Base-by-base conservation (phyloP, 2,329 filamentous ascomycete species). In the Beauveria bassiana region DNA sequence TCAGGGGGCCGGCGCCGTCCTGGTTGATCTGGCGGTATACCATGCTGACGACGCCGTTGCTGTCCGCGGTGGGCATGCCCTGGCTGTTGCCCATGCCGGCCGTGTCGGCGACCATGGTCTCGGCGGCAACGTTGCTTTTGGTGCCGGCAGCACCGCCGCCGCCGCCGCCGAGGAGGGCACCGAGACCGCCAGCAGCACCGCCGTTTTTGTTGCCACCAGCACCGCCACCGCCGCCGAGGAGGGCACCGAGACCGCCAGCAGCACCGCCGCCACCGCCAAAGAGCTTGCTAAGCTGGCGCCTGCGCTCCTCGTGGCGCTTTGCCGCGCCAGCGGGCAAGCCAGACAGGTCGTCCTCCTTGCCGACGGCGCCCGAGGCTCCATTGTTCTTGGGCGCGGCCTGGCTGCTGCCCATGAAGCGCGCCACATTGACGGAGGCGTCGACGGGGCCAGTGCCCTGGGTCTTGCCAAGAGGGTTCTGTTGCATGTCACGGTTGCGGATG, bases 1-100 rank as follows among this genome's bases (percentile, higher is more conserved):
- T 80, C 53, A 89, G 74, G 1, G 85, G 85, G 2, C 86, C 86
- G 0, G 86, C 86, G 24, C 86, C 86, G 67, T 89, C 86, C 72
- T 88, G 86, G 79, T 89, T 89, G 75, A 89, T 83, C 76, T 89
- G 65, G 70, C 84, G 84, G 77, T 82, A 86, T 64, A 80, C 85
- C 80, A 87, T 81, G 64, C 77, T 78, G 72, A 87, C 75, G 20
- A 77, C 78, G 64, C 85, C 84, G 63, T 84, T 79, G 65, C 85
- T 81, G 40, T 76, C 73, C 63, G 76, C 78, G n/a, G 85, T 87
- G n/a, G 85, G 85, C 50, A 87, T 72, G 61, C 84, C 83, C 20
- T 70, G 69, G 1, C 71, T 66, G 16, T 79, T 75, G 59, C 83
- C 84, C 16, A 71, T 65, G 61, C 84, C 84, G 8, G 80, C 77